Evolutionary conservation across 371 early-diverging fungal species (phyloP).

Genomic region (Lichtheimia ornata): DNA sequence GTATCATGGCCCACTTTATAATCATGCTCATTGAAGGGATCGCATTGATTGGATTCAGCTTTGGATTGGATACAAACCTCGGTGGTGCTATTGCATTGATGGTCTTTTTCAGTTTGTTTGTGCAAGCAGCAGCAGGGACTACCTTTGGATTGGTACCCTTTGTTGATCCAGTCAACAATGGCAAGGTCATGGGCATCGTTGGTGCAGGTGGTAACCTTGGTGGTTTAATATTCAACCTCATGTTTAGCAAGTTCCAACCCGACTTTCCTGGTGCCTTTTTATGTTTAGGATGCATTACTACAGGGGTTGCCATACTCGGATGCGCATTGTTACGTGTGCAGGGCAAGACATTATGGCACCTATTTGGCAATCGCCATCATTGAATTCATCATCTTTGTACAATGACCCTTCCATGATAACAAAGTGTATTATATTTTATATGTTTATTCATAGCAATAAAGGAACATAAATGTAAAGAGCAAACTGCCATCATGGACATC

Average conservation of each 20-base stretch:
- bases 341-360: constrained; percentile 14
- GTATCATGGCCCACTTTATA: constrained; percentile 37
- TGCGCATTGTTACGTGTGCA: constrained; percentile 17
- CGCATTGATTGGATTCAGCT: constrained; percentile 25
- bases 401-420: too few relatives aligned
- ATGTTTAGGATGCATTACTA: constrained; percentile 17
- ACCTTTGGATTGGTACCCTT: constrained; percentile 29
- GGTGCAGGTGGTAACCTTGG: constrained; percentile 42
- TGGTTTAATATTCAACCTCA: constrained; percentile 21
- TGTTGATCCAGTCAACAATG: constrained; percentile 20
- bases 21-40: constrained; percentile 40
- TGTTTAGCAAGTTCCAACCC: constrained; percentile 13
- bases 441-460: too few relatives aligned
- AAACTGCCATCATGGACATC: too few relatives aligned
- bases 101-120: constrained; percentile 44
- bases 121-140: constrained; percentile 37
- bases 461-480: too few relatives aligned
- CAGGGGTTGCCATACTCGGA: constrained; percentile 16
- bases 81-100: constrained; percentile 33
- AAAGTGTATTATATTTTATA: too few relatives aligned
- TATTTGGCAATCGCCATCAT: background rate
- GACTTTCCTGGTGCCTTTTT: constrained; percentile 16
- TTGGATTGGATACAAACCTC: constrained; percentile 17
- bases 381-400: too few relatives aligned
- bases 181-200: constrained; percentile 29